Percentiles rank a stretch among this genome's conserved stretches.
phyloP scores from a whole-genome alignment of 176 grass and related monocot genomes.

The Phoenix dactylifera region DNA sequence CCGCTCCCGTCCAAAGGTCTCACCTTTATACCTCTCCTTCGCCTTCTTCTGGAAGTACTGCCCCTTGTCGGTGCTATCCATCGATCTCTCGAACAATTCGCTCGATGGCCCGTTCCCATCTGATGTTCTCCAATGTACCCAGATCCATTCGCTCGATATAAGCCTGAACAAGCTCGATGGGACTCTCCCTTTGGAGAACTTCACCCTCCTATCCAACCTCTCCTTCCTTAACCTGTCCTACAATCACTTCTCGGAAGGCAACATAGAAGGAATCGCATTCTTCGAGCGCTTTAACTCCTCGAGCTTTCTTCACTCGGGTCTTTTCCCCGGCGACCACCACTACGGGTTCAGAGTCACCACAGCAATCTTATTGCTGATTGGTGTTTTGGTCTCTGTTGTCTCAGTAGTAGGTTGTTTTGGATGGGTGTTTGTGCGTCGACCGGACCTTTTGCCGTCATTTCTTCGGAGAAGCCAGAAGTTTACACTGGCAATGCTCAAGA shows the following conservation, averaged over 20 bases:
- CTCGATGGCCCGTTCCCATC: slow-evolving; percentile 1
- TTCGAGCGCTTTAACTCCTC: slow-evolving; percentile 5
- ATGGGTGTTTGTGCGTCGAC: neutral
- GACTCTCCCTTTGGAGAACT: neutral
- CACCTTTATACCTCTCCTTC: slow-evolving; percentile 22
- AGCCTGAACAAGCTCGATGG: neutral
- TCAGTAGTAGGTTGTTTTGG: neutral
- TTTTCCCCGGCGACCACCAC: neutral
- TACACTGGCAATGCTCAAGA: neutral
- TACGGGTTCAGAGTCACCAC: neutral
- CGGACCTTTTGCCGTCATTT: too few species aligned
- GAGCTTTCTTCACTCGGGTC: slow-evolving; percentile 8
- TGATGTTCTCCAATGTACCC: neutral
- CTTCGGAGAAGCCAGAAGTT: neutral
- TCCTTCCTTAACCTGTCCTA: slow-evolving; percentile 8
- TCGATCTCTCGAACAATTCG: slow-evolving; percentile 18
- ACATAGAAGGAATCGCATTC: neutral
- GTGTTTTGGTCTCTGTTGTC: neutral
- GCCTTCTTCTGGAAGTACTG: slow-evolving; percentile 21
- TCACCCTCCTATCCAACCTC: neutral
- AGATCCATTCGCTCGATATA: slow-evolving; percentile 5
- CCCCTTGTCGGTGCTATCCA: slow-evolving; percentile 4
- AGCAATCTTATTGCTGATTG: neutral
- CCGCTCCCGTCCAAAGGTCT: neutral
- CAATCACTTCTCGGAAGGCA: slow-evolving; percentile 2